Evolutionary conservation across 2,329 filamentous ascomycete species (phyloP).

Genomic region (Fusarium sp.): DNA sequence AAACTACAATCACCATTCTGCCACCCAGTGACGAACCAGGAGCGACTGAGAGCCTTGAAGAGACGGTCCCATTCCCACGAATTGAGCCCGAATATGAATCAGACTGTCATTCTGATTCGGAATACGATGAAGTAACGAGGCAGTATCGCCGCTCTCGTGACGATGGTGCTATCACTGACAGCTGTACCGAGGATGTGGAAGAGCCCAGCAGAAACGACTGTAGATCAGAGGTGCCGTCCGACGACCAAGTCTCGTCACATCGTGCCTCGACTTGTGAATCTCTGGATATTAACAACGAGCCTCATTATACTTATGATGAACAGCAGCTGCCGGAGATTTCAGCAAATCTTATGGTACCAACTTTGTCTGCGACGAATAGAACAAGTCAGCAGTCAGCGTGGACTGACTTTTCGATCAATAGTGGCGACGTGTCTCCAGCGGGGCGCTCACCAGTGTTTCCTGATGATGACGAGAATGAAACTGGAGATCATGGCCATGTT

Average conservation of each 20-base stretch:
- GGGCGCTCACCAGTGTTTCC: conserved; percentile 44
- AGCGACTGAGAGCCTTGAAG: conserved; percentile 16
- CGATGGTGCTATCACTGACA: conserved; percentile 49
- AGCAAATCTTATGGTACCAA: conserved; percentile 59
- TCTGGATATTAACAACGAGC: conserved; percentile 47
- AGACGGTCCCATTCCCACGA: conserved; percentile 47
- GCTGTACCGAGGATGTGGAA: conserved; percentile 50
- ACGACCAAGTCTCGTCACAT: conserved; percentile 46
- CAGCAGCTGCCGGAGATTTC: conserved; percentile 50
- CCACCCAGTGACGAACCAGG: conserved; percentile 49
- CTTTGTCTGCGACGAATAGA: conserved; percentile 55
- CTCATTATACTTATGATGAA: conserved; percentile 40
- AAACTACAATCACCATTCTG: conserved; percentile 61
- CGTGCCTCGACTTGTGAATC: conserved; percentile 54
- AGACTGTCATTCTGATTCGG: conserved; percentile 51
- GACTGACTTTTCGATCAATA: conserved; percentile 69
- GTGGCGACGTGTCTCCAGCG: conserved; percentile 53
- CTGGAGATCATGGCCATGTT: conserved; percentile 44
- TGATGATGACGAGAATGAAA: conserved; percentile 41
- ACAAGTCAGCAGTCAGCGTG: conserved; percentile 66
- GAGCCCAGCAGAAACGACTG: conserved; percentile 44
- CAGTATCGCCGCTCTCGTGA: conserved; percentile 42
- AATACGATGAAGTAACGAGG: conserved; percentile 38
- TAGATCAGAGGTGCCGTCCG: conserved; percentile 42
- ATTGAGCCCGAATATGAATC: conserved; percentile 50